Evolutionary conservation across 768 basidiomycete species (phyloP), one percentile per base, ranked within the genome.

Genomic region (Psilocybe cubensis): DNA sequence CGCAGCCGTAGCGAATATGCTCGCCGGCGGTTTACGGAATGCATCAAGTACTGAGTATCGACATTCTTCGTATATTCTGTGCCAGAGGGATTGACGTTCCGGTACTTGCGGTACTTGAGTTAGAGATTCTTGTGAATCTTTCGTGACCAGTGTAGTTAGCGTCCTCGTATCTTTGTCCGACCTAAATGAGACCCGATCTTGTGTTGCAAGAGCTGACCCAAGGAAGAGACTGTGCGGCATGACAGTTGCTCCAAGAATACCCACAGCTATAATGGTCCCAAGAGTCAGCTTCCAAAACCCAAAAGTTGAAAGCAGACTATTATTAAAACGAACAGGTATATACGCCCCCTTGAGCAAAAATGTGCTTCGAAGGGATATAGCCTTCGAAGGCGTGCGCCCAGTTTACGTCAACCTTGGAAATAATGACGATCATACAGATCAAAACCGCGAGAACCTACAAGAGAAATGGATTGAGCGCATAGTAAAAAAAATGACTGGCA

Each of bases 211-310:
- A 27, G 86, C 84, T 2, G 92, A 93, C 4, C 94, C 95, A 14
- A 97, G 79, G 76, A 91, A 94, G n/a, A 97, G 78, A 57, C 88
- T 89, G 70, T 96, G 94, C 0, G 94, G 94, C 94, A 96, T 96
- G 57, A 94, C 88, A 2, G 93, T 97, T 1, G 93, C 92, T 27
- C 90, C 88, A 1, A 91, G 66, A 48, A 92, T 86, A 33, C 89
- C 89, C 52, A 90, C 83, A 27, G 87, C 85, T 87, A 58, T 40
- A 57, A 38, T 28, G 24, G 25, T 31, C 33, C 38, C 23, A 49
- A 27, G 41, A 54, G 27, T 18, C 31, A 10, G 49, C 14, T 20
- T 23, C 21, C 10, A 29, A 27, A 3, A 31, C 47, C 21, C 38
- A 52, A 45, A 14, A 44, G 63, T 7, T 3, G 12, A n/a, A 18